A percentile compares a stretch with the other conserved stretches of the same genome.
Conservation (phyloP, 352 stramenopile genomes). For the Elongisporangium anandrum region DNA sequence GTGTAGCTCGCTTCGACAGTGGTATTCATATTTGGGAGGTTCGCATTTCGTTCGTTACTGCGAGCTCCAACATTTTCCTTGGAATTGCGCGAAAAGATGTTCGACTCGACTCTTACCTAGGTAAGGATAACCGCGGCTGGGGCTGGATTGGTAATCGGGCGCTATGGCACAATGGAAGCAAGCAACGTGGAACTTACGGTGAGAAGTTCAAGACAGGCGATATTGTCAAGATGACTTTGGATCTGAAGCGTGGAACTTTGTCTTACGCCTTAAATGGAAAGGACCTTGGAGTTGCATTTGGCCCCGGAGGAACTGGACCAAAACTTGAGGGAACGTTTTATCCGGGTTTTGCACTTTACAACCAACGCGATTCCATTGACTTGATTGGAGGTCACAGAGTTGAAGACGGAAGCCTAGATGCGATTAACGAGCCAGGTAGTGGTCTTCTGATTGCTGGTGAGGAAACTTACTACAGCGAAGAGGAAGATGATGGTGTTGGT, state of each 20-base stretch:
- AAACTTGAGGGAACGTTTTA: constrained; percentile 88
- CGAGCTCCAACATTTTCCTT: constrained; percentile 89
- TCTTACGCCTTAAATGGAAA: constrained; percentile 89
- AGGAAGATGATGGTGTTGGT: constrained; percentile 55
- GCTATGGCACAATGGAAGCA: constrained; percentile 89
- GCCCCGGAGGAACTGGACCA: constrained; percentile 73
- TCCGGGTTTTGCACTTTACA: constrained; percentile 84
- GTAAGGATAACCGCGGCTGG: constrained; percentile 90
- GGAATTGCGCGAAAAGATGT: constrained; percentile 82
- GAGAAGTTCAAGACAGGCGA: constrained; percentile 90
- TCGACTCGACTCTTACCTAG: constrained; percentile 84
- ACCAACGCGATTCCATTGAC: constrained; percentile 84
- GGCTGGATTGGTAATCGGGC: constrained; percentile 89
- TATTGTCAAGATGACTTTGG: constrained; percentile 76
- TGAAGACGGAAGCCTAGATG: constrained; percentile 45
- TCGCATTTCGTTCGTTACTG: constrained; percentile 80
- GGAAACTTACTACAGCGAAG: constrained; percentile 79
- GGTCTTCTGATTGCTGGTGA: constrained; percentile 34
- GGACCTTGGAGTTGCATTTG: constrained; percentile 86
- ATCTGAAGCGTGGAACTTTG: constrained; percentile 77
- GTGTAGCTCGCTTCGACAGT: constrained; percentile 81
- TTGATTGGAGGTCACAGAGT: constrained; percentile 80
- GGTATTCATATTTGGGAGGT: constrained; percentile 89
- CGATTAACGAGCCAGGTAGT: constrained; percentile 24
- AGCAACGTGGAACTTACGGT: constrained; percentile 86